These are phyloP conservation scores for Jatropha multifida DNA, from an alignment of 441 rosid genomes.

Conservation along the genomic window DNA sequence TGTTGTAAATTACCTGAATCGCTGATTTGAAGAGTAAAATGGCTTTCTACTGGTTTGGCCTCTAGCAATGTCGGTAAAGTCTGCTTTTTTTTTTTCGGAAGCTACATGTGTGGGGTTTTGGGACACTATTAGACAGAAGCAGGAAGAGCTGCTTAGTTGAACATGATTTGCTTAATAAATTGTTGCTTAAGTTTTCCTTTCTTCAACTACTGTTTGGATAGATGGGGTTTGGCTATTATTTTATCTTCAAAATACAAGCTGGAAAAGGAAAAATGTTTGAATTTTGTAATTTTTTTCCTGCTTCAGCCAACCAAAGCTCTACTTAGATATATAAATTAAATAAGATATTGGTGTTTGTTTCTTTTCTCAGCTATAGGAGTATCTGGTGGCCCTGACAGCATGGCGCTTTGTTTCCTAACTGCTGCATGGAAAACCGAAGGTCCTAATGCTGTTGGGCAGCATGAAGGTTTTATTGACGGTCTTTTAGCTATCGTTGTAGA, in stretches of 20 bases:
- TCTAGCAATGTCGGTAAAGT: neutral
- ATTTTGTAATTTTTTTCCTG: neutral
- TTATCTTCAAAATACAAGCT: neutral
- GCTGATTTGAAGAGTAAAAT: neutral
- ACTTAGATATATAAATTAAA: neutral
- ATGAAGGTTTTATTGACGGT: constrained; percentile 61
- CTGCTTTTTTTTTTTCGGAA: neutral
- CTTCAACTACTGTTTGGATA: neutral
- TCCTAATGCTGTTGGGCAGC: constrained; percentile 27
- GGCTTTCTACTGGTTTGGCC: neutral
- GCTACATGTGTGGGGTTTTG: constrained; percentile 7
- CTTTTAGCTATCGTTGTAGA: constrained; percentile 81
- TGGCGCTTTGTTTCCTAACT: constrained; percentile 80
- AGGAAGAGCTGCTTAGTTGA: neutral
- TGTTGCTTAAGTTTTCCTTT: no score
- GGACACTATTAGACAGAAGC: neutral
- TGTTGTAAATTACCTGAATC: neutral
- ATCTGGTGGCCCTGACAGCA: constrained; percentile 96
- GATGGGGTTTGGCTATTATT: neutral
- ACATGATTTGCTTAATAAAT: neutral
- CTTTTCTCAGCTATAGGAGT: constrained; percentile 71
- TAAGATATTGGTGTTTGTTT: constrained; percentile 15
- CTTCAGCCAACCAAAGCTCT: neutral
- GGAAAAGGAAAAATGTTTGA: neutral
- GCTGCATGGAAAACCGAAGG: constrained; percentile 80